Evolutionary conservation across 352 stramenopile species (phyloP).

Genomic region (Aphanomyces astaci): DNA sequence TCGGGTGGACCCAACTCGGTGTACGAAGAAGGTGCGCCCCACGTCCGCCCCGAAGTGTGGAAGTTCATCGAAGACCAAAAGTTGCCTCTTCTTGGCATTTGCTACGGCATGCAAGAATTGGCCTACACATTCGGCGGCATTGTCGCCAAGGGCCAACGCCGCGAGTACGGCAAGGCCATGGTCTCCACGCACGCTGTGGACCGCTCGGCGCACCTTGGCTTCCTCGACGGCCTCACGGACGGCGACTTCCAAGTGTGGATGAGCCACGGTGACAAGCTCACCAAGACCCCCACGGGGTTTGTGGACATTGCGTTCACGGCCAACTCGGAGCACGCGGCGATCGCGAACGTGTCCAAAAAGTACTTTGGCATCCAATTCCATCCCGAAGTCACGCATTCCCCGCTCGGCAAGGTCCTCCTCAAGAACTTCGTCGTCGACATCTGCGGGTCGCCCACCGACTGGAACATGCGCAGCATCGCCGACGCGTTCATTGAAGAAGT

Average conservation of each 20-base stretch:
- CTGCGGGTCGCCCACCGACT: slow-evolving; percentile 91
- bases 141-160: slow-evolving; percentile 88
- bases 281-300: slow-evolving; percentile 88
- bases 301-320: slow-evolving; percentile 79
- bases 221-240: slow-evolving; percentile 88
- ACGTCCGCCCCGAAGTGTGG: slow-evolving; percentile 93
- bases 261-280: slow-evolving; percentile 99
- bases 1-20: slow-evolving; percentile 94
- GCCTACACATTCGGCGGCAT: slow-evolving; percentile 93
- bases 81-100: slow-evolving; percentile 97
- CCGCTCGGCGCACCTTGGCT: slow-evolving; percentile 37
- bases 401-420: slow-evolving; percentile 91
- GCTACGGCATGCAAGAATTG: slow-evolving; percentile 93
- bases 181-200: slow-evolving; percentile 62
- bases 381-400: slow-evolving; percentile 93
- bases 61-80: slow-evolving; percentile 93
- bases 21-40: slow-evolving; percentile 93
- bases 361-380: slow-evolving; percentile 98
- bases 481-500: slow-evolving; percentile 86
- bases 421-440: slow-evolving; percentile 97
- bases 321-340: slow-evolving; percentile 91
- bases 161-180: slow-evolving; percentile 97
- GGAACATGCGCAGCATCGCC: slow-evolving; percentile 96
- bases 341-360: slow-evolving; percentile 89
- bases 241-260: slow-evolving; percentile 98